phyloP scores from a whole-genome alignment of 768 basidiomycete genomes.

The Amanita exitialis region DNA sequence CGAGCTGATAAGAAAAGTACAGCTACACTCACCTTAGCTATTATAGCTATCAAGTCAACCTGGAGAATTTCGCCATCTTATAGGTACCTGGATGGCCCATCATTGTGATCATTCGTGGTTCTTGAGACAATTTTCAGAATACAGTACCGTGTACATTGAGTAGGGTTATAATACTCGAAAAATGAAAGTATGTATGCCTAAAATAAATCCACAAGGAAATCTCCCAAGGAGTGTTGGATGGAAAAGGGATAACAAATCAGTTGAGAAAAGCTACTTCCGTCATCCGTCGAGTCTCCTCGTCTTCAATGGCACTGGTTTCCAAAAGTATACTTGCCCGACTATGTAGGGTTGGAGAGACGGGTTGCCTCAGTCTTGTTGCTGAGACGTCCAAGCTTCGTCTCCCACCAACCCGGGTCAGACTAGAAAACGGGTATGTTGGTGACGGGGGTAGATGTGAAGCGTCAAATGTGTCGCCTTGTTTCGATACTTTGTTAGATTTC shows the following conservation, averaged over 20 bases:
- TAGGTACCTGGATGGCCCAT: too few relatives aligned
- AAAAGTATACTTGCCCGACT: constrained; percentile 44
- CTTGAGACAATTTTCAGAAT: too few relatives aligned
- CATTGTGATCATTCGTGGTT: too few relatives aligned
- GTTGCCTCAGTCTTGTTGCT: constrained; percentile 18
- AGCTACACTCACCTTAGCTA: too few relatives aligned
- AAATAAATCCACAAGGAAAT: too few relatives aligned
- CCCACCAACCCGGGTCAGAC: neutral
- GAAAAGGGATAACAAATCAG: constrained; percentile 9
- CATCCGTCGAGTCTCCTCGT: constrained; percentile 60
- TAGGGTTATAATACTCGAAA: too few relatives aligned
- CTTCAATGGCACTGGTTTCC: constrained; percentile 44
- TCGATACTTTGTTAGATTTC: constrained; percentile 12
- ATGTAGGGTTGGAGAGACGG: constrained; percentile 52
- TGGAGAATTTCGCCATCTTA: too few relatives aligned
- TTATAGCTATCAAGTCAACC: too few relatives aligned
- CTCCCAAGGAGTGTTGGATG: neutral
- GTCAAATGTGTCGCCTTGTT: constrained; percentile 14
- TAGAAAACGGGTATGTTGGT: constrained; percentile 15
- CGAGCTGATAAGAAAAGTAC: too few relatives aligned
- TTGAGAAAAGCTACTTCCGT: constrained; percentile 63
- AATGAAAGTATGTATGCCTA: too few relatives aligned
- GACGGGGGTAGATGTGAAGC: constrained; percentile 29
- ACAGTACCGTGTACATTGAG: neutral
- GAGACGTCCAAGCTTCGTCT: constrained; percentile 1